phyloP scores from a whole-genome alignment of 768 basidiomycete species.

The Tephrocybe sp. region DNA sequence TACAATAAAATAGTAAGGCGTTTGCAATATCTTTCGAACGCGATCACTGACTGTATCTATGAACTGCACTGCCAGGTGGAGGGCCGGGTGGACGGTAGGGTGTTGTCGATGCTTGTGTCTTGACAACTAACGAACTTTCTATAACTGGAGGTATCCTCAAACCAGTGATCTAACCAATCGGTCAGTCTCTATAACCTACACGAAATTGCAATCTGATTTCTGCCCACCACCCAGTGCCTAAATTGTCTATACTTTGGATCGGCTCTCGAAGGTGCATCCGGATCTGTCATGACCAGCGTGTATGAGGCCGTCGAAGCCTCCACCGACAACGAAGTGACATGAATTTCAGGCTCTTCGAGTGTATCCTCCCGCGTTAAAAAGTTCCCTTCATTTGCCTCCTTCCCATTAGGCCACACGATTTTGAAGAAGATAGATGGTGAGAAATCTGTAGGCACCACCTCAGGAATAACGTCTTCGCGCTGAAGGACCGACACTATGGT shows the following conservation, averaged over 20 bases:
- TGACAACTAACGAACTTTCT: slow-evolving; percentile 33
- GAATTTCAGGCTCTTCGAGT: slow-evolving; percentile 48
- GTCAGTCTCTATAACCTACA: slow-evolving; percentile 5
- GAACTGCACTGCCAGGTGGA: slow-evolving; percentile 48
- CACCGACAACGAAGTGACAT: slow-evolving; percentile 38
- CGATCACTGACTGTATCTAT: slow-evolving; percentile 52
- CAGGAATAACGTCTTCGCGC: slow-evolving; percentile 41
- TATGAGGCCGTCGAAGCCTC: slow-evolving; percentile 30
- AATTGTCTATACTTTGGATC: slow-evolving; percentile 50
- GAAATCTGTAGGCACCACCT: slow-evolving; percentile 39
- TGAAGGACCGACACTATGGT: slow-evolving; percentile 33
- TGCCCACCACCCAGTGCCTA: slow-evolving; percentile 54
- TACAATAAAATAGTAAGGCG: slow-evolving; percentile 8
- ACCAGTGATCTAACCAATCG: slow-evolving; percentile 31
- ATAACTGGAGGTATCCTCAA: slow-evolving; percentile 27
- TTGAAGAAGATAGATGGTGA: slow-evolving; percentile 42
- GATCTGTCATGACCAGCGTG: slow-evolving; percentile 57
- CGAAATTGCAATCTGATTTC: background rate
- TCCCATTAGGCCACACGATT: slow-evolving; percentile 39
- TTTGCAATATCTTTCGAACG: too few relatives aligned
- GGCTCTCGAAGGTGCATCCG: slow-evolving; percentile 51
- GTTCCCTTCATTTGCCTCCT: slow-evolving; percentile 31
- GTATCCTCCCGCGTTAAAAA: slow-evolving; percentile 33
- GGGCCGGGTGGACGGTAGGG: slow-evolving; percentile 59
- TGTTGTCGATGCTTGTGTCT: slow-evolving; percentile 46